A percentile compares a stretch with the other conserved stretches of the same genome.
Conservation (phyloP, 1,139 yeast species). For the Chernovozyma sophiae-reginae region DNA sequence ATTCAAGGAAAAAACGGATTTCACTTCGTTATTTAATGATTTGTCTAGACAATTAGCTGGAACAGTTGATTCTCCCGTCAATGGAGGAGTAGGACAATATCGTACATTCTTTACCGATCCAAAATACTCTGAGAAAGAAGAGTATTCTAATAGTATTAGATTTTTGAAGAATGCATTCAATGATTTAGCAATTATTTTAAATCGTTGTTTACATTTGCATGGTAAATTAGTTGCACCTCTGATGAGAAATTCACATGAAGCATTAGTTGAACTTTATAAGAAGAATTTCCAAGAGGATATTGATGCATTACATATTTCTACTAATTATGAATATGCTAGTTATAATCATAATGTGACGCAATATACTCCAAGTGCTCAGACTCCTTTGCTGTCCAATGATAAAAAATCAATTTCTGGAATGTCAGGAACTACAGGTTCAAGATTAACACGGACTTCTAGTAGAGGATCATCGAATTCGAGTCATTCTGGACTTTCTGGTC, state of each 20-base stretch:
- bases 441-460: conserved; percentile 29
- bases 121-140: conserved; percentile 36
- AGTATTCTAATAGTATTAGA: conserved; percentile 40
- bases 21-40: conserved; percentile 53
- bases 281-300: conserved; percentile 72
- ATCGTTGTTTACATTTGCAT: conserved; percentile 66
- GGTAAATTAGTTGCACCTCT: conserved; percentile 58
- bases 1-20: conserved; percentile 51
- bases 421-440: conserved; percentile 16
- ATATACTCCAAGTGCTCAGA: conserved; percentile 12
- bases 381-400: conserved; percentile 10
- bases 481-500: conserved; percentile 24
- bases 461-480: conserved; percentile 29
- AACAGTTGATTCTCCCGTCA: conserved; percentile 88
- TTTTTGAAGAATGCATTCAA: conserved; percentile 60
- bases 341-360: conserved; percentile 23
- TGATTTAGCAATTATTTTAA: conserved; percentile 63
- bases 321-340: conserved; percentile 27
- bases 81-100: conserved; percentile 88
- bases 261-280: conserved; percentile 59
- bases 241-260: conserved; percentile 61
- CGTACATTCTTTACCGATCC: conserved; percentile 58
- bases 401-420: conserved; percentile 16
- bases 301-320: conserved; percentile 30
- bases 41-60: conserved; percentile 79